Base-by-base conservation (phyloP, 2,329 filamentous ascomycete species). In the Penicillium sp. region DNA sequence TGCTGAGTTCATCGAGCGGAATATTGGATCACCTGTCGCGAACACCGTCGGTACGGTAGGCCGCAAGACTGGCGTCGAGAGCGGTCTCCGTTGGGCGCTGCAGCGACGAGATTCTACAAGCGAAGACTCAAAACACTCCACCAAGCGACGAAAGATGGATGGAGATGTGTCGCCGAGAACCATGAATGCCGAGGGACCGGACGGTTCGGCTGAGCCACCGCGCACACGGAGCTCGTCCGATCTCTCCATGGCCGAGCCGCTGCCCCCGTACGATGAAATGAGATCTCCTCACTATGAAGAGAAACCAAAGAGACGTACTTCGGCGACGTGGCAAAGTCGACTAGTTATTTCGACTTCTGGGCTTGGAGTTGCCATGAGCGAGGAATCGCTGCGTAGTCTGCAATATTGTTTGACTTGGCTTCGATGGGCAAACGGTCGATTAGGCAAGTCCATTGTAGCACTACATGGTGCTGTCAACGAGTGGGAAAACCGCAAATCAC, bases 331-430 rank as follows among this genome's bases (percentile, higher is more conserved):
- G 88, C 87, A 87, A 53, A 87, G 86, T 10, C 83, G 89, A 13
- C 75, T 96, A 17, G 86, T 95, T 57, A 87, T 95, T 66, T 90
- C 88, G 5, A 96, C 91, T 0, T 95, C 89, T 0, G 91, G 89
- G 0, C 77, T 97, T 1, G 89, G 89, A 55, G 84, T 95, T 15
- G 89, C 93, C 1, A 88, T 98, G 78, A 94, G 86, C 61, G 85
- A 94, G 17, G 85, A 93, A 62, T 95, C 88, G 21, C 73, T 96
- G 8, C 81, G 83, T 45, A 93, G 85, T 53, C 73, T 98, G 37
- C 88, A 87, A 60, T 91, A 88, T 61, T 96, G 90, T 56, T 73
- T 97, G 2, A 78, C 79, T 22, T 87, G 89, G 77, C 74, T 97
- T 41, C 80, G 83, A 24, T 85, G 84, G 77, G 88, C 88, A 2